A percentile compares a stretch with the other conserved stretches of the same genome.
Conservation (phyloP, 805 yeast species). For the Saccharomycopsis malanga region DNA sequence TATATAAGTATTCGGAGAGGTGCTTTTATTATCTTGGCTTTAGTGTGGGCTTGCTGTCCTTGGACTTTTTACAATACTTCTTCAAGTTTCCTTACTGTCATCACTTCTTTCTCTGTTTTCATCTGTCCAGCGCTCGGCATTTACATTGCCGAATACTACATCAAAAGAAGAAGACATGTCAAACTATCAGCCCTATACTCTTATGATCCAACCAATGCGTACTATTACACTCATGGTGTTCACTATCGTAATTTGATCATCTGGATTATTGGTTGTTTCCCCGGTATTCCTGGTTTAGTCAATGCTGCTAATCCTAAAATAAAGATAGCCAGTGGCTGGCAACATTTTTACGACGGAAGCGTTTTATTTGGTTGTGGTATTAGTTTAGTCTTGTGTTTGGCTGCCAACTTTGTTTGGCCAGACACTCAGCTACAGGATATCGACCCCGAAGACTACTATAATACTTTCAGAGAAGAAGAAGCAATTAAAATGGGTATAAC, state of each 20-base stretch:
- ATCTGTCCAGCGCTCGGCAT: conserved; percentile 34
- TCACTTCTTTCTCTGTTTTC: conserved; percentile 34
- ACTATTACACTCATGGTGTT: conserved; percentile 29
- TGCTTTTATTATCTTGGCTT: conserved; percentile 29
- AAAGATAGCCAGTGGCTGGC: conserved; percentile 23
- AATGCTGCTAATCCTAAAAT: conserved; percentile 27
- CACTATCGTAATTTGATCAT: conserved; percentile 28
- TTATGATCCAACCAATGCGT: conserved; percentile 26
- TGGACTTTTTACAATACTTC: conserved; percentile 36
- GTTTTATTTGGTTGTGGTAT: conserved; percentile 29
- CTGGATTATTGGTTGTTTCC: conserved; percentile 29
- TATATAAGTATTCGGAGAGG: conserved; percentile 31
- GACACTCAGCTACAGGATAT: conserved; percentile 21
- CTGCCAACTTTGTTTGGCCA: conserved; percentile 27
- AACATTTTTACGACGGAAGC: conserved; percentile 28
- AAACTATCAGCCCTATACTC: conserved; percentile 32
- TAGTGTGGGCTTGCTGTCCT: conserved; percentile 35
- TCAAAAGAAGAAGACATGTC: conserved; percentile 29
- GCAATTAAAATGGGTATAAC: conserved; percentile 24
- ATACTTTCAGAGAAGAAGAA: conserved; percentile 28
- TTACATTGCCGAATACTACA: conserved; percentile 31
- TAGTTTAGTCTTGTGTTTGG: conserved; percentile 26
- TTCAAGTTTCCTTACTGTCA: conserved; percentile 31
- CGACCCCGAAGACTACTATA: conserved; percentile 26
- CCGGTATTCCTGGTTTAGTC: conserved; percentile 35